Evolutionary conservation across 2,329 filamentous ascomycete genomes (phyloP).

Genomic region (Diaporthe ampelina): DNA sequence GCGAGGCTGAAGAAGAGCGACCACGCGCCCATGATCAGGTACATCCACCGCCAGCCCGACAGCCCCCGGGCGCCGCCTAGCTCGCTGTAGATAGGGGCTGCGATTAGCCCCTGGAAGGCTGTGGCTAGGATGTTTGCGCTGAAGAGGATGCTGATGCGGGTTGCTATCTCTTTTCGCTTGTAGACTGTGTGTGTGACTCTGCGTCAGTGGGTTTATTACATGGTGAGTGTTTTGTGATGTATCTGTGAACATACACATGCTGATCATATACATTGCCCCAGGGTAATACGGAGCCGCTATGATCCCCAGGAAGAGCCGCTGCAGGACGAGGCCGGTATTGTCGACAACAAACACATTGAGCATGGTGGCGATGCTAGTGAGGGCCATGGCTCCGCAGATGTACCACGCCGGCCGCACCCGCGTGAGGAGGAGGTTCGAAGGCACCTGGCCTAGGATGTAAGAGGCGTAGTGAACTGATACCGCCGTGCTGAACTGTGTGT

Average conservation of each 20-base stretch:
- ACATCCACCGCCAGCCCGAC: constrained; percentile 55
- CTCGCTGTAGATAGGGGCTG: constrained; percentile 72
- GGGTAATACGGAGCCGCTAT: constrained; percentile 54
- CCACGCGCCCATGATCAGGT: constrained; percentile 14
- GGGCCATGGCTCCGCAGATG: constrained; percentile 42
- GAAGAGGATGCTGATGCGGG: constrained; percentile 70
- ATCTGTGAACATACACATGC: neutral
- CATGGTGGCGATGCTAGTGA: constrained; percentile 51
- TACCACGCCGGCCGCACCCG: constrained; percentile 48
- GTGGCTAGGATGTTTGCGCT: constrained; percentile 76
- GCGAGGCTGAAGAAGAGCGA: constrained; percentile 15
- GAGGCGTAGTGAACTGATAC: constrained; percentile 30
- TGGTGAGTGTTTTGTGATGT: rapidly evolving
- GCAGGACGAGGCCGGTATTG: constrained; percentile 54
- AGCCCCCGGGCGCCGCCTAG: constrained; percentile 58
- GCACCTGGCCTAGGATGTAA: constrained; percentile 63
- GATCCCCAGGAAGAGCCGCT: constrained; percentile 58
- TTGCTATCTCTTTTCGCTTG: constrained; percentile 73
- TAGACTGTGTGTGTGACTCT: constrained; percentile 64
- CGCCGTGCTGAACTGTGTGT: constrained; percentile 19
- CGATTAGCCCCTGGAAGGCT: constrained; percentile 76
- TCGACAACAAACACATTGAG: neutral
- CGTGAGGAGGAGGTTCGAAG: constrained; percentile 59
- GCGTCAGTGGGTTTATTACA: neutral
- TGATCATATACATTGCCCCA: constrained; percentile 65